phyloP scores from a whole-genome alignment of 2,329 filamentous ascomycete genomes.

The Helicocarpus griseus region DNA sequence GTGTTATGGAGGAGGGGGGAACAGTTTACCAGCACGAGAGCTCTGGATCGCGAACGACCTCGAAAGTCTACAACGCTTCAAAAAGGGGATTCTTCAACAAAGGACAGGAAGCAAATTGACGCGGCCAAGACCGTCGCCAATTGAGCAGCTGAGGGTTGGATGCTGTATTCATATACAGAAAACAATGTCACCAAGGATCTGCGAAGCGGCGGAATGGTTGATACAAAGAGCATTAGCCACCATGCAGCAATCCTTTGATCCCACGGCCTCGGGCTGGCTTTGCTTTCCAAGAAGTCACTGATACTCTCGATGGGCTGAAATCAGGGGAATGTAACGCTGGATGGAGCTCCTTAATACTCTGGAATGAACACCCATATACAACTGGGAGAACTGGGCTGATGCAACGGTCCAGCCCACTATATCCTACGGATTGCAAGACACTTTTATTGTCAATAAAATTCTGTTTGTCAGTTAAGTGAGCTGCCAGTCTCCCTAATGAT shows the following conservation, averaged over 20 bases:
- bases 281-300: not conserved
- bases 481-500: not conserved
- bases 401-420: not conserved
- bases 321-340: not conserved
- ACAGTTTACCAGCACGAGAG: not conserved
- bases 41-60: not conserved
- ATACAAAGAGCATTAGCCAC: conserved; percentile 5
- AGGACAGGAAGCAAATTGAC: not conserved
- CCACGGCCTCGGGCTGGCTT: not conserved
- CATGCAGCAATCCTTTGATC: not conserved
- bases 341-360: not conserved
- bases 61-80: not conserved
- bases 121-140: conserved; percentile 1
- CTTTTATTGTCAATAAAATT: not conserved
- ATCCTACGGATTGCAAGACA: conserved; percentile 1
- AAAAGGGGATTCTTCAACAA: not conserved
- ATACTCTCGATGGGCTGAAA: not conserved
- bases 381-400: not conserved
- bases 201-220: not conserved
- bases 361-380: not conserved
- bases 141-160: not conserved
- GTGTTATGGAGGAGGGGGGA: not conserved
- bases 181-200: conserved; percentile 3
- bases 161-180: conserved; percentile 1
- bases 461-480: conserved; percentile 2